phyloP scores from a whole-genome alignment of 495 filamentous ascomycete genomes.

The Hapsidospora chrysogenum region DNA sequence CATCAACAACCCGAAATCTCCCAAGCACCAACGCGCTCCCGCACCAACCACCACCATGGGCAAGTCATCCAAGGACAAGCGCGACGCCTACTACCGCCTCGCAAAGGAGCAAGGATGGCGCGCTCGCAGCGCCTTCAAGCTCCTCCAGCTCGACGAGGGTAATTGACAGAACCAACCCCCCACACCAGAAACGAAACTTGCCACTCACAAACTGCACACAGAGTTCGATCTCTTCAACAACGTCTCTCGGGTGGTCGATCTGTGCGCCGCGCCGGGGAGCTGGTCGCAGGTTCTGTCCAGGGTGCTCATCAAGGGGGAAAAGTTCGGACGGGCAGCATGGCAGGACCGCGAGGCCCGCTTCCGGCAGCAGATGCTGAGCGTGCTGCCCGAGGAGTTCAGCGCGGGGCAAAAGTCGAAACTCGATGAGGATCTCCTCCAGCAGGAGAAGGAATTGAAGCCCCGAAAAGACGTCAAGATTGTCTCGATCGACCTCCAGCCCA shows the following conservation, averaged over 20 bases:
- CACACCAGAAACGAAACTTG: no score
- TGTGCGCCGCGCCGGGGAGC: constrained; percentile 89
- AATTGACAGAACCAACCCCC: no score
- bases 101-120: constrained; percentile 99
- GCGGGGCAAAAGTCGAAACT: constrained; percentile 8
- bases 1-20: no score
- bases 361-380: constrained; percentile 34
- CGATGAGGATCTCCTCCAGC: constrained; percentile 1
- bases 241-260: constrained; percentile 86
- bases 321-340: constrained; percentile 71
- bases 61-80: constrained; percentile 96
- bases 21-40: not conserved
- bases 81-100: constrained; percentile 91
- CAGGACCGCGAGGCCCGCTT: constrained; percentile 56
- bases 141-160: constrained; percentile 84
- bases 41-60: constrained; percentile 42
- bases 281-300: constrained; percentile 94
- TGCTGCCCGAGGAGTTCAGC: constrained; percentile 15
- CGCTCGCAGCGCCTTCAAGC: constrained; percentile 88
- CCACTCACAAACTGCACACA: no score
- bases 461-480: constrained; percentile 80
- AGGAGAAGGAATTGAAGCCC: constrained; percentile 24
- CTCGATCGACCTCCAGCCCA: constrained; percentile 87
- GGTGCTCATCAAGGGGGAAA: constrained; percentile 81
- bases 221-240: constrained; percentile 83